Base-by-base conservation (phyloP, 2,329 filamentous ascomycete genomes). In the Penicillium sp. region DNA sequence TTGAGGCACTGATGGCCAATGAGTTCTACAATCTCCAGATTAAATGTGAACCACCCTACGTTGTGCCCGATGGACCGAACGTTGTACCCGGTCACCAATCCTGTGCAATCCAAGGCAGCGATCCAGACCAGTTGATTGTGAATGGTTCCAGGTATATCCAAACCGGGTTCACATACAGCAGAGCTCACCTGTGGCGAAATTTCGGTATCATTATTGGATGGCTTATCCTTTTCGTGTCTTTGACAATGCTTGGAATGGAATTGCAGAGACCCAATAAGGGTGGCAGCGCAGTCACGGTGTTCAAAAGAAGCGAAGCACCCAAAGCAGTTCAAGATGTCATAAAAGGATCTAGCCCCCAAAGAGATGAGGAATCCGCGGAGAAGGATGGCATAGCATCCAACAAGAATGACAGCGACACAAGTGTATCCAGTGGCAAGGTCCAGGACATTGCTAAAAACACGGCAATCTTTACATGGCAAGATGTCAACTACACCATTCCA, bases 391-490 rank as follows among this genome's bases (percentile, higher is more conserved):
- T 53, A 18, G 49, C 46, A 4, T 35, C 56, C 16, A 66, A 63
- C 12, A 32, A 55, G 8, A 50, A 60, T n/a, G 58, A 68, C 31
- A 25, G 65, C 25, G 42, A 59, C 3, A 52, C 55, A 3, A 55
- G 61, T 12, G 51, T 66, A 29, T 50, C 58, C 7, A 54, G 62
- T 7, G 52, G 66, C n/a, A 67, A 73, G 50, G 72, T 78, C 41
- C 71, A 79, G 34, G 77, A 78, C 2, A 80, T 88, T 15, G 82
- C 82, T 2, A 83, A 82, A 64, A 87, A 87, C 57, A 84, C 87
- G 47, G 84, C 86, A 35, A 79, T 91, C n/a, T 80, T 96, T 56
- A 96, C 91, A 0, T 96, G 91, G 88, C 89, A 93, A 69, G 80
- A 89, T 60, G 84, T 97, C 57, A 90, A 87, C 67, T 96, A 96